Base-by-base conservation (phyloP, 768 basidiomycete genomes). In the Paxillus ammoniavirescens region DNA sequence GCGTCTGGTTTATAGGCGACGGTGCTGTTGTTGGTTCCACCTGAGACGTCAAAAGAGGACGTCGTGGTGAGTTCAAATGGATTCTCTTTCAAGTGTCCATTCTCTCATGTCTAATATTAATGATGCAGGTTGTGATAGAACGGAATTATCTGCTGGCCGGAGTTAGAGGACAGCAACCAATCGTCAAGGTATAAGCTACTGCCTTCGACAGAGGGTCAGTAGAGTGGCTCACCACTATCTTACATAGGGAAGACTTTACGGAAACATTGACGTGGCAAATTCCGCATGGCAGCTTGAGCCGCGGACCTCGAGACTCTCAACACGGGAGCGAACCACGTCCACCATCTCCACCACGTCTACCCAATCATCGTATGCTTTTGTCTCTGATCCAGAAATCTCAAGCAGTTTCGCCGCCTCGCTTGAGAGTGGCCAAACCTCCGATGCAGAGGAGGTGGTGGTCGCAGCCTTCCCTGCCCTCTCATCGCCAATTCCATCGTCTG, bases 331-430 rank as follows among this genome's bases (percentile, higher is more conserved):
- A 17, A 91, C 90, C 0, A 84, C 82, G 3, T 90, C 89, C 13
- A 83, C 86, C 13, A 74, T 84, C 6, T 91, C 89, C 8, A 88
- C 87, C 2, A 73, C 84, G 0, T 91, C 89, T 4, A 87, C 87
- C 0, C 87, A 82, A 28, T 92, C 90, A 17, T 92, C 90, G 0
- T 92, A 84, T 61, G 89, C 90, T 4, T 78, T 90, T 52, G 77
- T 92, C 8, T 91, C 90, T n/a, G 90, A 92, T 60, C 83, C 83
- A 2, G 90, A 92, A 59, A 86, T 91, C 48, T 89, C 89, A 5
- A 91, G 88, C 70, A 89, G 86, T 65, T 91, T 91, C 59, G 87
- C 88, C 1, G 89, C 87, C 6, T 91, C 89, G 28, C 77, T 91
- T 4, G 90, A 89, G 64, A 87, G 86, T 58, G 84, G 76, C 13